Evolutionary conservation across 768 basidiomycete species (phyloP).

Genomic region (Pleurotus tuber-regium): DNA sequence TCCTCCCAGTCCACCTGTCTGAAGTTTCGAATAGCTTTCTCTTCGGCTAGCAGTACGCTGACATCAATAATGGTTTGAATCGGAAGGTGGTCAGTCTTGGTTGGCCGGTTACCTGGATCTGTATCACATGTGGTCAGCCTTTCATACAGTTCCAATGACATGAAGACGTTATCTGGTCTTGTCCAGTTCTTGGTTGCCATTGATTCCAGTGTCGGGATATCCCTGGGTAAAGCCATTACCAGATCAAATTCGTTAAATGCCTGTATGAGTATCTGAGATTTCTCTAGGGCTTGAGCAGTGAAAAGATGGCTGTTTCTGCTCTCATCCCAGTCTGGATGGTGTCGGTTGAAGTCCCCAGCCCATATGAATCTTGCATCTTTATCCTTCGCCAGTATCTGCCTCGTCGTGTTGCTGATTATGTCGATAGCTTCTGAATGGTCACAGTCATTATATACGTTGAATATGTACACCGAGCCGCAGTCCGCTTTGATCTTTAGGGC

Average conservation of each 20-base stretch:
- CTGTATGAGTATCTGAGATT: constrained; percentile 14
- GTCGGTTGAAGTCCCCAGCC: constrained; percentile 38
- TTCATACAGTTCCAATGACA: constrained; percentile 11
- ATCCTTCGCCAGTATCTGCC: too few species aligned
- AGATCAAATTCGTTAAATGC: constrained; percentile 18
- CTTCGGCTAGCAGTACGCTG: background rate
- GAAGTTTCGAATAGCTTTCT: constrained; percentile 18
- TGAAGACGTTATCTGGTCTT: constrained; percentile 34
- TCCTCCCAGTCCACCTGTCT: constrained; percentile 19
- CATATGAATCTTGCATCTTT: too few species aligned
- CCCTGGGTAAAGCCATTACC: constrained; percentile 25
- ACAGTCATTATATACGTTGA: too few species aligned
- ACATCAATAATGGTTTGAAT: constrained; percentile 24
- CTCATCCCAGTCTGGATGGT: constrained; percentile 39
- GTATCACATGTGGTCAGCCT: constrained; percentile 24
- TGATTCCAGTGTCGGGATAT: constrained; percentile 22
- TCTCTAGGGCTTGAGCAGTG: constrained; percentile 9
- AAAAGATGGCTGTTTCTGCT: constrained; percentile 25
- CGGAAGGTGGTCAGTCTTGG: constrained; percentile 31
- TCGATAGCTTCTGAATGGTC: too few species aligned
- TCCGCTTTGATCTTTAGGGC: too few species aligned
- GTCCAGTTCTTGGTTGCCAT: constrained; percentile 25
- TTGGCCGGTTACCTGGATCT: constrained; percentile 8
- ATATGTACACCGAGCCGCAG: too few species aligned
- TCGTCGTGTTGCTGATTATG: too few species aligned